Conservation (phyloP, 2,329 filamentous ascomycete species). For the Tolypocladium nubicola region DNA sequence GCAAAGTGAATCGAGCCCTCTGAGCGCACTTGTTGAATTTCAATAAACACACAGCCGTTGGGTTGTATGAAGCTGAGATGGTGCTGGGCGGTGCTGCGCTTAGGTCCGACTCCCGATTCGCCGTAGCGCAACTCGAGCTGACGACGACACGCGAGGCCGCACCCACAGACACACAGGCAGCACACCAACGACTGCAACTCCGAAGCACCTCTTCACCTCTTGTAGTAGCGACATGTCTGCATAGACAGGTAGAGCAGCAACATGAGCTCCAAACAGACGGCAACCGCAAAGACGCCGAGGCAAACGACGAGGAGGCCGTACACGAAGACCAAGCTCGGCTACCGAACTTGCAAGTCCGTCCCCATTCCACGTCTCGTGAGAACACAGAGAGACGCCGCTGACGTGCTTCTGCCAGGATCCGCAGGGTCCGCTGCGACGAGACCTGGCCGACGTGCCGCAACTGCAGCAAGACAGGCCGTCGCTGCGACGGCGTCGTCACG, state of each 20-base stretch:
- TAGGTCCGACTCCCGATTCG: not conserved
- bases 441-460: not conserved
- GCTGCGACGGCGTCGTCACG: not conserved
- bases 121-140: not conserved
- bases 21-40: not conserved
- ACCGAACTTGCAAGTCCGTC: not conserved
- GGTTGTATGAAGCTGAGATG: not conserved
- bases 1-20: too few relatives aligned
- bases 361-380: too few relatives aligned
- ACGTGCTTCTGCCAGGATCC: not conserved
- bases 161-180: not conserved
- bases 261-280: not conserved
- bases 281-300: not conserved
- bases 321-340: not conserved
- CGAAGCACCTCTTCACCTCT: not conserved
- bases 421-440: not conserved
- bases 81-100: not conserved
- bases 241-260: too few relatives aligned
- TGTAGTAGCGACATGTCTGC: too few relatives aligned
- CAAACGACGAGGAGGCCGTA: not conserved
- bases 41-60: too few relatives aligned
- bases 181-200: not conserved
- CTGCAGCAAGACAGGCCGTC: not conserved
- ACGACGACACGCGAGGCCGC: not conserved
- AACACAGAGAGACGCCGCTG: too few relatives aligned